Percentiles rank a stretch among this genome's conserved stretches.
phyloP scores from a whole-genome alignment of 768 basidiomycete species.

The Saitozyma sp. region DNA sequence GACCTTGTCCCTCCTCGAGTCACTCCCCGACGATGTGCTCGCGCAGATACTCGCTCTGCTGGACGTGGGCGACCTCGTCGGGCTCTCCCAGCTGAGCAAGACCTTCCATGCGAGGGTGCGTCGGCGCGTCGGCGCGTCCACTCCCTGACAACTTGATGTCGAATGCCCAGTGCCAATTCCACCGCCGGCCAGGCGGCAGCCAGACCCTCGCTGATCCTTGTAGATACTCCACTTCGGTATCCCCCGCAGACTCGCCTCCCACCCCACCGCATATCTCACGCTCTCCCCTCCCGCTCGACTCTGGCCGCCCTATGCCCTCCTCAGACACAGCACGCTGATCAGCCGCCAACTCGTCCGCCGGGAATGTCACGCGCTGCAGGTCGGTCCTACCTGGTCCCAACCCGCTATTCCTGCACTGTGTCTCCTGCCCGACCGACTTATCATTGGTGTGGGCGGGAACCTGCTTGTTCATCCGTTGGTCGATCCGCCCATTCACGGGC shows the following conservation, averaged over 20 bases:
- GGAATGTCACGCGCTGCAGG: slow-evolving; percentile 35
- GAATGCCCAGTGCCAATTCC: too few species aligned
- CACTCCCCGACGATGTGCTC: slow-evolving; percentile 39
- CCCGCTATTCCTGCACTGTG: slow-evolving; percentile 34
- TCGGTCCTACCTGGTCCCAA: slow-evolving; percentile 35
- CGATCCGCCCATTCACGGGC: not conserved
- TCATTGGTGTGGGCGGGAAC: slow-evolving; percentile 33
- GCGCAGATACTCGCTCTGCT: slow-evolving; percentile 20
- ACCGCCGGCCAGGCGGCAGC: too few species aligned
- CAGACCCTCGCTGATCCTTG: not conserved
- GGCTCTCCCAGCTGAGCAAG: slow-evolving; percentile 9
- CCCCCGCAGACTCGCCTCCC: slow-evolving; percentile 25
- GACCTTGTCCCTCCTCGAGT: slow-evolving; percentile 12
- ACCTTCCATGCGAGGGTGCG: slow-evolving; percentile 22
- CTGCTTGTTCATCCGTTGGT: slow-evolving; percentile 33
- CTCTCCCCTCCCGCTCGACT: slow-evolving; percentile 7
- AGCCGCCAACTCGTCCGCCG: slow-evolving; percentile 4
- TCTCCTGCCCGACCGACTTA: slow-evolving; percentile 20
- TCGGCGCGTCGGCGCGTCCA: not conserved
- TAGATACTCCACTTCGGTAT: slow-evolving; percentile 31
- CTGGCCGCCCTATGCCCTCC: slow-evolving; percentile 24
- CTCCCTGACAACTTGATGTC: too few species aligned
- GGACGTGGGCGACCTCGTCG: slow-evolving; percentile 24
- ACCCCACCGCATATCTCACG: slow-evolving; percentile 27
- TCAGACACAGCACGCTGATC: slow-evolving; percentile 18